These are phyloP conservation scores for Pseudogymnoascus sp. DNA, from an alignment of 2,329 filamentous ascomycete species.

Conservation along the genomic window DNA sequence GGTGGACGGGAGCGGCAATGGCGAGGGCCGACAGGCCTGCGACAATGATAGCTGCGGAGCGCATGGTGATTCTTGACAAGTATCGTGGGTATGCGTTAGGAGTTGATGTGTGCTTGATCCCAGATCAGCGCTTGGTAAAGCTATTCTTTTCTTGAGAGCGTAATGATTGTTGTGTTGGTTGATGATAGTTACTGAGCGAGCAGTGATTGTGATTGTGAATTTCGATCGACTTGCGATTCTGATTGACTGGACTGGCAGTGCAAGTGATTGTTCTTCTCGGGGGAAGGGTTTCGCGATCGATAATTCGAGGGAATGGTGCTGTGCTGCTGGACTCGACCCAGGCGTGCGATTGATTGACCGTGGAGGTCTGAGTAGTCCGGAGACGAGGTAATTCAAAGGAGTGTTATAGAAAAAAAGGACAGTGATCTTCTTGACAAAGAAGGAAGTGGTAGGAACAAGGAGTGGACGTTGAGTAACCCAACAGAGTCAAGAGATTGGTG, in stretches of 20 bases:
- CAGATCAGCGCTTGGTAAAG: background rate
- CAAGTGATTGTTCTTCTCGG: background rate
- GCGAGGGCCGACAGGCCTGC: constrained; percentile 30
- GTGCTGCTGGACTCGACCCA: background rate
- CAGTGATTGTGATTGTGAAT: background rate
- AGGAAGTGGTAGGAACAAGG: background rate
- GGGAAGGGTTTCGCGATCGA: background rate
- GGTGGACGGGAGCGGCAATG: constrained; percentile 28
- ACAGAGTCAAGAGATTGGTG: background rate
- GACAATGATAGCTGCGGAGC: constrained; percentile 31
- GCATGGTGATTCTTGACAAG: constrained; percentile 30
- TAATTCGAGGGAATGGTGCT: background rate
- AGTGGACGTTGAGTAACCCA: background rate
- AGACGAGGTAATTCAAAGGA: background rate
- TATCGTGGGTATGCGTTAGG: background rate
- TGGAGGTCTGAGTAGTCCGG: background rate
- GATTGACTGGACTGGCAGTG: background rate
- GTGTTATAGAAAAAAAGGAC: background rate
- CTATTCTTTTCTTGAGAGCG: background rate
- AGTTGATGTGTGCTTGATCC: background rate
- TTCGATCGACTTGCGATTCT: background rate
- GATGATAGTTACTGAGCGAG: background rate
- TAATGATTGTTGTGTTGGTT: background rate
- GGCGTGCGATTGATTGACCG: background rate
- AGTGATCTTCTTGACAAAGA: background rate